Conservation (phyloP, 768 basidiomycete species). For the Pulveroboletus sp. region DNA sequence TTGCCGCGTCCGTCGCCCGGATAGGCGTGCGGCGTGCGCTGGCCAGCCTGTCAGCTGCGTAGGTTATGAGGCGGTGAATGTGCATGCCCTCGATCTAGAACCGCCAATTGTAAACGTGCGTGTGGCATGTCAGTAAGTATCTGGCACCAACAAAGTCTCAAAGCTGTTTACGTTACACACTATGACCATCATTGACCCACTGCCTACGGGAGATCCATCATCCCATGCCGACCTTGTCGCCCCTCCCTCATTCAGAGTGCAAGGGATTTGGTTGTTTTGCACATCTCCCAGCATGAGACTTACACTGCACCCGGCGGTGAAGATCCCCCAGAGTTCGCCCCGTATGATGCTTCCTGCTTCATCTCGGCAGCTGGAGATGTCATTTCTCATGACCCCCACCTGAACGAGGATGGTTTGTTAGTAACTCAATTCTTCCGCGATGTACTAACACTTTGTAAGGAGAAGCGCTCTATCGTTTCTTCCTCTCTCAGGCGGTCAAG, state of each 20-base stretch:
- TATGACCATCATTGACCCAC: slow-evolving; percentile 7
- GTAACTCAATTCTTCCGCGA: not conserved
- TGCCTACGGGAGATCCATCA: not conserved
- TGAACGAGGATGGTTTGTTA: slow-evolving; percentile 58
- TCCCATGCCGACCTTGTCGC: not conserved
- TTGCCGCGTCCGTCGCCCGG: slow-evolving; percentile 3
- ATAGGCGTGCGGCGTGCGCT: slow-evolving; percentile 7
- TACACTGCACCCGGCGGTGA: slow-evolving; percentile 33
- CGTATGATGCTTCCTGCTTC: slow-evolving; percentile 61
- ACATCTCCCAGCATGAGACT: slow-evolving; percentile 22
- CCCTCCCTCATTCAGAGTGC: slow-evolving; percentile 29
- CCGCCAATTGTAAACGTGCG: slow-evolving; percentile 1
- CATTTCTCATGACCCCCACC: slow-evolving; percentile 66
- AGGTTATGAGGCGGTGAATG: no score
- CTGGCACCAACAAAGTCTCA: not conserved
- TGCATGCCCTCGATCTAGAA: no score
- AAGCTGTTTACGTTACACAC: not conserved
- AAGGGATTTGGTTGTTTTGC: slow-evolving; percentile 20
- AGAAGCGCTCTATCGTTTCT: slow-evolving; percentile 70
- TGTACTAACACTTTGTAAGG: slow-evolving; percentile 36
- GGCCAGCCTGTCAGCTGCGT: slow-evolving; percentile 9
- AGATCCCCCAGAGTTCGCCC: slow-evolving; percentile 60
- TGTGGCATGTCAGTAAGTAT: not conserved
- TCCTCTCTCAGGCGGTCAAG: slow-evolving; percentile 50
- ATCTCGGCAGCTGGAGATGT: slow-evolving; percentile 45